Percentiles rank a stretch among this genome's conserved stretches.
phyloP scores from a whole-genome alignment of 2,329 filamentous ascomycete species.

The Sporothrix pseudoabietina region DNA sequence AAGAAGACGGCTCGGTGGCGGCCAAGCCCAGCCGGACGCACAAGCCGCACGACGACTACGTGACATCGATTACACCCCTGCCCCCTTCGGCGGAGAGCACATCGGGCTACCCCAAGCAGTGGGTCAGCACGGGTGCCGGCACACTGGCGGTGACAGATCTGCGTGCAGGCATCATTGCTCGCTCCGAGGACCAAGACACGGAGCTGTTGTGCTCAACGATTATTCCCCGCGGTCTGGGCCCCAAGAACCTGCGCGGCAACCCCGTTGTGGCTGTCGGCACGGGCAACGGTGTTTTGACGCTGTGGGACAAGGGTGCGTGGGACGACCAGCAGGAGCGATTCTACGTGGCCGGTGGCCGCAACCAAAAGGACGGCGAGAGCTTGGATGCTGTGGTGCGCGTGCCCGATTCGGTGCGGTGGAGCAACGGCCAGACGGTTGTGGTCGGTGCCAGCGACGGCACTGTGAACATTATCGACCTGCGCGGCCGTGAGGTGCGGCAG shows the following conservation, averaged over 20 bases:
- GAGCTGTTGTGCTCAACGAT: conserved; percentile 82
- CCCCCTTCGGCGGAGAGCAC: conserved; percentile 79
- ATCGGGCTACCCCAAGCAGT: conserved; percentile 89
- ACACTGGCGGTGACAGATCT: conserved; percentile 90
- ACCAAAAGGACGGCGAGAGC: conserved; percentile 65
- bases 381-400: conserved; percentile 76
- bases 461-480: conserved; percentile 75
- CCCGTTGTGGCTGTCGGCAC: conserved; percentile 77
- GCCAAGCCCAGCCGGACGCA: conserved; percentile 73
- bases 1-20: conserved; percentile 55
- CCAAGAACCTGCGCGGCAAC: conserved; percentile 65
- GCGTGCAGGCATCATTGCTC: conserved; percentile 79
- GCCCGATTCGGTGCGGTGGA: conserved; percentile 68
- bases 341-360: conserved; percentile 64
- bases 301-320: conserved; percentile 95
- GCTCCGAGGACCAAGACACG: conserved; percentile 93
- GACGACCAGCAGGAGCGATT: conserved; percentile 93
- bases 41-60: conserved; percentile 87
- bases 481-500: conserved; percentile 68
- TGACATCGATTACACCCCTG: conserved; percentile 83
- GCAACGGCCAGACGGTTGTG: conserved; percentile 68
- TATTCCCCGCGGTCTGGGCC: conserved; percentile 70
- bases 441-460: conserved; percentile 81
- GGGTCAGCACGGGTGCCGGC: conserved; percentile 88
- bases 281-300: conserved; percentile 77